Evolutionary conservation across 805 yeast species (phyloP).

Genomic region (Zygotorulaspora florentina): DNA sequence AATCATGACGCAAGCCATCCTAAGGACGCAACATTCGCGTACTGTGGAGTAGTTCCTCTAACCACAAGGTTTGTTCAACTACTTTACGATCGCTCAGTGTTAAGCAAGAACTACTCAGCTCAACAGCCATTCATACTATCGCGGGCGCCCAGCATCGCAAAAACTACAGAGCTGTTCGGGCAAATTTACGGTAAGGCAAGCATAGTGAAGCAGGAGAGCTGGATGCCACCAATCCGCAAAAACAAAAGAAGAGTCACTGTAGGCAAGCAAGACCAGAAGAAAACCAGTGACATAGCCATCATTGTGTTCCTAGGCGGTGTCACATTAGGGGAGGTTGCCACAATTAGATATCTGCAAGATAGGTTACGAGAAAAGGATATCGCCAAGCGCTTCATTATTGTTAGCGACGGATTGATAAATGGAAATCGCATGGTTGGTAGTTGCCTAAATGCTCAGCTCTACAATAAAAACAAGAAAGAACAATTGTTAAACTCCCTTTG

Average conservation of each 20-base stretch:
- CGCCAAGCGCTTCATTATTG: constrained; percentile 40
- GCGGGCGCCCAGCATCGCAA: constrained; percentile 22
- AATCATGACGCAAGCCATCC: constrained; percentile 19
- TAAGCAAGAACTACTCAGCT: constrained; percentile 35
- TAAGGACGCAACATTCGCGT: constrained; percentile 47
- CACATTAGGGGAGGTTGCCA: constrained; percentile 77
- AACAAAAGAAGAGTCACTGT: constrained; percentile 12
- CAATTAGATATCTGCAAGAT: constrained; percentile 57
- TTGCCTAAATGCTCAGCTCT: background rate
- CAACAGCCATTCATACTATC: constrained; percentile 34
- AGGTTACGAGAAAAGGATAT: constrained; percentile 36
- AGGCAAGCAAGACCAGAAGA: constrained; percentile 5
- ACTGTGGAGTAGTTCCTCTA: constrained; percentile 82
- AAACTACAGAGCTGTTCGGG: constrained; percentile 23
- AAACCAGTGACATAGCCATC: constrained; percentile 33
- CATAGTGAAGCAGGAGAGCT: constrained; percentile 16
- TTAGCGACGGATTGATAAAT: constrained; percentile 44
- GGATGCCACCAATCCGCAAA: constrained; percentile 22
- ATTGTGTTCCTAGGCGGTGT: constrained; percentile 76
- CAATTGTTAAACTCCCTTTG: background rate
- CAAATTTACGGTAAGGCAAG: constrained; percentile 25
- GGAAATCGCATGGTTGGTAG: constrained; percentile 9
- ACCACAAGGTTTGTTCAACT: constrained; percentile 64
- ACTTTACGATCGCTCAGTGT: constrained; percentile 53
- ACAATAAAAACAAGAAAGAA: background rate